Conservation (phyloP, 2,329 filamentous ascomycete species). For the Huntiella omanensis region DNA sequence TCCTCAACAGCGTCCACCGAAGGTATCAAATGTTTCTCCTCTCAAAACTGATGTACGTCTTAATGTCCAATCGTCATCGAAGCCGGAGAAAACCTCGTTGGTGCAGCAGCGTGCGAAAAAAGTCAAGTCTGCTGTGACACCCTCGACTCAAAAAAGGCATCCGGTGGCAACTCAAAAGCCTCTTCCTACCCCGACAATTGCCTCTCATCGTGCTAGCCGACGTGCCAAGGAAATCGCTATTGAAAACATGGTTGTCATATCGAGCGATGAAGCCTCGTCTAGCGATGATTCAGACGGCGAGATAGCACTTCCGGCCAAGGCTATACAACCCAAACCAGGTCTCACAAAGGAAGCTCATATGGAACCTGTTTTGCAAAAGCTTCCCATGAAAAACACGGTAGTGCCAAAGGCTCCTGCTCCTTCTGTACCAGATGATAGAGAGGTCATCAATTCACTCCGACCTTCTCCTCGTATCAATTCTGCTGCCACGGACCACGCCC, state of each 20-base stretch:
- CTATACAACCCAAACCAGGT: background rate
- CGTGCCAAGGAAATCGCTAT: background rate
- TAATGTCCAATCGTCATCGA: too few species aligned
- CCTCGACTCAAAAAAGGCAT: too few species aligned
- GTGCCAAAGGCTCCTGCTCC: background rate
- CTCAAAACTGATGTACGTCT: too few species aligned
- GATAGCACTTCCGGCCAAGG: background rate
- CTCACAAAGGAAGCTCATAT: background rate
- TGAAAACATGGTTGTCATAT: slow-evolving; percentile 1
- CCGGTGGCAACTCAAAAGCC: too few species aligned
- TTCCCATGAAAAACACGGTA: background rate
- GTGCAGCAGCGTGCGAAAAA: too few species aligned
- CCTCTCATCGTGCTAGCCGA: background rate
- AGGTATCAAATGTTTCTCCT: too few species aligned
- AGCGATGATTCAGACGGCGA: slow-evolving; percentile 1
- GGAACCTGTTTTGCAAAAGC: background rate
- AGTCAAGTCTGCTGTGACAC: too few species aligned
- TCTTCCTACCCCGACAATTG: too few species aligned
- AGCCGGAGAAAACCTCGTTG: too few species aligned
- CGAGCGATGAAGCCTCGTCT: slow-evolving; percentile 2
- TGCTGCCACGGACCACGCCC: too few species aligned
- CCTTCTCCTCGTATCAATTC: background rate
- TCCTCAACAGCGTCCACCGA: too few species aligned
- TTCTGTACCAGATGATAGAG: background rate
- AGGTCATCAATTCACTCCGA: background rate